These are phyloP conservation scores for Barbatosphaeria neglecta DNA, from an alignment of 495 filamentous ascomycete genomes.

Conservation along the genomic window DNA sequence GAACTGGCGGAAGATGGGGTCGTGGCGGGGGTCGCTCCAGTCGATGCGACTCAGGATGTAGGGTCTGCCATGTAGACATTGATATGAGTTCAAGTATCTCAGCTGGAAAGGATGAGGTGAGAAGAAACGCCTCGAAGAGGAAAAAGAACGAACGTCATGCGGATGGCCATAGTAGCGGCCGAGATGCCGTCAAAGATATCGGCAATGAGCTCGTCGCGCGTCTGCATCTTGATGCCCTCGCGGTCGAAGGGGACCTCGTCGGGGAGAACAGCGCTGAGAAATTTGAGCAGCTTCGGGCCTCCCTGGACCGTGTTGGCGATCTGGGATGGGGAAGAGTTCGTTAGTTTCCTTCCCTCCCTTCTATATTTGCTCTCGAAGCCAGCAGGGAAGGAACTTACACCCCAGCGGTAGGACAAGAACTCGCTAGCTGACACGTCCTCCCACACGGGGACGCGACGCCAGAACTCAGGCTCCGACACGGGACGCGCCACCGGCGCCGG, in stretches of 20 bases:
- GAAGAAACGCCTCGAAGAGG: too few relatives aligned
- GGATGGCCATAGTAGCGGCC: constrained; percentile 41
- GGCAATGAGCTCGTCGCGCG: constrained; percentile 35
- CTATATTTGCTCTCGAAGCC: neutral
- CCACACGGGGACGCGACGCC: constrained; percentile 34
- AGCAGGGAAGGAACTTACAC: constrained; percentile 20
- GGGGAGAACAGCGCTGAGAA: constrained; percentile 34
- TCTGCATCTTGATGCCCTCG: constrained; percentile 19
- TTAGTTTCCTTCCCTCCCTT: neutral
- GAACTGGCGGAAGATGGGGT: constrained; percentile 44
- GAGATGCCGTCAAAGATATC: constrained; percentile 39
- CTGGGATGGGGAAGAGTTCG: constrained; percentile 5
- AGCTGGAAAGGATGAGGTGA: too few relatives aligned
- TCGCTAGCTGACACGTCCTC: constrained; percentile 26
- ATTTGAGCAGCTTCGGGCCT: constrained; percentile 22
- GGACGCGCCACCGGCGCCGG: neutral
- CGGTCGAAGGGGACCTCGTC: constrained; percentile 25
- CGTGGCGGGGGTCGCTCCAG: constrained; percentile 42
- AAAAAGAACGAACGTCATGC: constrained; percentile 26
- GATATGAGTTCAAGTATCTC: too few relatives aligned
- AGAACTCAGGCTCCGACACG: constrained; percentile 19
- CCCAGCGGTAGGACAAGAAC: constrained; percentile 36
- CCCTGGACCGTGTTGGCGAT: constrained; percentile 29
- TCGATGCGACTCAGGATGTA: constrained; percentile 42
- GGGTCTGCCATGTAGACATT: constrained; percentile 22